A percentile compares a stretch with the other conserved stretches of the same genome.
Evolutionary conservation across 306 rosid species (phyloP).

Genomic region (Lathyrus oleraceus): DNA sequence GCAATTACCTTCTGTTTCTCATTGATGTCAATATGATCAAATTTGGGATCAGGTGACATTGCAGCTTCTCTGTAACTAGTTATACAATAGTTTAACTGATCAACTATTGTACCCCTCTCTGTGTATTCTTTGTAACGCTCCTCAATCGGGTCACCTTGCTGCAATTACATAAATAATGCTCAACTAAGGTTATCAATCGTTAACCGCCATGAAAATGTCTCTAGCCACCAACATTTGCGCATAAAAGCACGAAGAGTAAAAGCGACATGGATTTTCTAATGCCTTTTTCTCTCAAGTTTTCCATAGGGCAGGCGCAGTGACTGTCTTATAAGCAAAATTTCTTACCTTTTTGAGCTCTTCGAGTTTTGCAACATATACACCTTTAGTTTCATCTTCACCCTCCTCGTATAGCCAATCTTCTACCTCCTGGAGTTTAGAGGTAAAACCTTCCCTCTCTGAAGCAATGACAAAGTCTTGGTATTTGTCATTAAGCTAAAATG

Average conservation of each 20-base stretch:
- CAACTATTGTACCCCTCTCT: conserved; percentile 72
- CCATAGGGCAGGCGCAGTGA: neutral
- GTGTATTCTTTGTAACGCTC: conserved; percentile 67
- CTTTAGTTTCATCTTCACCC: conserved; percentile 95
- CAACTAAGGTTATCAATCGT: conserved; percentile 8
- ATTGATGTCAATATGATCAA: conserved; percentile 78
- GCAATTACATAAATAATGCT: conserved; percentile 28
- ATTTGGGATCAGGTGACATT: conserved; percentile 63
- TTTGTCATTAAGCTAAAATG: conserved; percentile 75
- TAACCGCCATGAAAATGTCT: conserved; percentile 3
- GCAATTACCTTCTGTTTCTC: conserved; percentile 76
- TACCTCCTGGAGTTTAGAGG: conserved; percentile 67
- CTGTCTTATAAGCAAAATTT: neutral
- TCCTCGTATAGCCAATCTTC: conserved; percentile 97
- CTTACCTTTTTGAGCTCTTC: conserved; percentile 86
- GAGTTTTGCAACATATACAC: conserved; percentile 87
- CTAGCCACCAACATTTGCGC: neutral
- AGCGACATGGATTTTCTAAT: neutral
- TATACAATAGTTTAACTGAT: conserved; percentile 59
- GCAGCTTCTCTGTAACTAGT: conserved; percentile 87
- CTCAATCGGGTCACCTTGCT: conserved; percentile 96
- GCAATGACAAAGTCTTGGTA: conserved; percentile 71
- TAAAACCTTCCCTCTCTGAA: conserved; percentile 69
- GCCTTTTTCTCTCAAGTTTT: neutral
- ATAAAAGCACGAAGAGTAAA: neutral